Evolutionary conservation across 2,329 filamentous ascomycete species (phyloP).

Genomic region (Exophiala sp.): DNA sequence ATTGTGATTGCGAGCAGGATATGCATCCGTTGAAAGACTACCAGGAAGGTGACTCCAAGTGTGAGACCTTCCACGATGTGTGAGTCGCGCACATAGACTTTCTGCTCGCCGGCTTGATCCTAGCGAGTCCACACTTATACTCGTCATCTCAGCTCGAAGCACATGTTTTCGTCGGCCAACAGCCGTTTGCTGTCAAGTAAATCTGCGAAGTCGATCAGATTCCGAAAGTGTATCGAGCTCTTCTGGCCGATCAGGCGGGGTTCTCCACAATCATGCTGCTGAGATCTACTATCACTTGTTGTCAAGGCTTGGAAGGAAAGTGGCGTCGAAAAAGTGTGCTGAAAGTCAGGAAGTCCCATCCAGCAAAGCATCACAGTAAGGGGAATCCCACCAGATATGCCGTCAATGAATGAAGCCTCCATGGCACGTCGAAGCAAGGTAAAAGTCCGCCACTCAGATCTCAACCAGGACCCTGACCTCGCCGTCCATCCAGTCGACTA

Average conservation of each 20-base stretch:
- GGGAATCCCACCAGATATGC: neutral
- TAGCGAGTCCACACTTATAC: neutral
- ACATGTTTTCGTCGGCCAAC: neutral
- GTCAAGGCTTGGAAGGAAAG: neutral
- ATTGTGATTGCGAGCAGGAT: too few species aligned
- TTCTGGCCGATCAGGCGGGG: neutral
- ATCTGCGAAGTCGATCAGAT: neutral
- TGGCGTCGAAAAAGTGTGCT: neutral
- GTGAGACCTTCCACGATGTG: too few species aligned
- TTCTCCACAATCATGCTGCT: neutral
- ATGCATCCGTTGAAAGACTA: too few species aligned
- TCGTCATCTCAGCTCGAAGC: neutral
- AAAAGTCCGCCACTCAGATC: constrained; percentile 19
- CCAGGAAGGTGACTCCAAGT: too few species aligned
- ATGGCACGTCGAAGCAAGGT: neutral
- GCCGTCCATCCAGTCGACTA: constrained; percentile 48
- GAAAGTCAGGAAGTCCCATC: neutral
- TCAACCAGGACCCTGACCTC: constrained; percentile 44
- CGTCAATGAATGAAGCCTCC: neutral
- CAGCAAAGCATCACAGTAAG: neutral
- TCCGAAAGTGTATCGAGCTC: neutral
- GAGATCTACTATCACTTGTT: neutral
- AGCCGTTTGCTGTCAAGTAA: neutral
- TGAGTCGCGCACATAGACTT: neutral
- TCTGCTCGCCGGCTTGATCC: neutral